A percentile compares a stretch with the other conserved stretches of the same genome.
Evolutionary conservation across 495 filamentous ascomycete species (phyloP).

Genomic region (Lepraria neglecta): DNA sequence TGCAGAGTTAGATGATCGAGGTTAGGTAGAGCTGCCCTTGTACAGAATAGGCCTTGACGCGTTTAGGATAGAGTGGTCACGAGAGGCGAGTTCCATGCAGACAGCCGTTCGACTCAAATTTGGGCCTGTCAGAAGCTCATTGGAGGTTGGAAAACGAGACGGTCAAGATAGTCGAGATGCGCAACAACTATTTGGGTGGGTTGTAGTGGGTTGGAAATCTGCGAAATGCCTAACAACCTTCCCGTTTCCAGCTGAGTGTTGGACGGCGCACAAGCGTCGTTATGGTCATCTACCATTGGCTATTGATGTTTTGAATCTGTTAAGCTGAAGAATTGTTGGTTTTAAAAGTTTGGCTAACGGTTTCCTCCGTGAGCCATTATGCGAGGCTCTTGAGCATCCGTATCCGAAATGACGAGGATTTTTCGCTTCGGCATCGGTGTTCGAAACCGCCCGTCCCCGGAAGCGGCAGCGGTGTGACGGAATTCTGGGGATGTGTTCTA

Average conservation of each 20-base stretch:
- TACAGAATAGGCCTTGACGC: background rate
- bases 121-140: background rate
- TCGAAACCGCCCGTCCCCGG: too few species aligned
- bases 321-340: too few species aligned
- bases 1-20: background rate
- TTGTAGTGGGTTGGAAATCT: background rate
- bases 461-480: too few species aligned
- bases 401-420: too few species aligned
- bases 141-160: background rate
- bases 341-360: too few species aligned
- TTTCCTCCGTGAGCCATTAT: too few species aligned
- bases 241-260: background rate
- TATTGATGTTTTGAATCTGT: too few species aligned
- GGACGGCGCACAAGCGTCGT: too few species aligned
- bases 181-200: background rate
- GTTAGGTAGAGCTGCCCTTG: background rate
- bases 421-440: too few species aligned
- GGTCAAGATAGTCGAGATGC: slow-evolving; percentile 1
- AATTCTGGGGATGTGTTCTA: background rate
- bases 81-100: background rate
- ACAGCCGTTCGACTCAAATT: background rate
- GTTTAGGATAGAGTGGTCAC: background rate
- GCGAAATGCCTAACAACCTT: background rate
- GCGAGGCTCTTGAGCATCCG: too few species aligned
- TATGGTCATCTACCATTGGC: too few species aligned